Conservation (phyloP, 2,329 filamentous ascomycete species). For the Exophiala sp. region DNA sequence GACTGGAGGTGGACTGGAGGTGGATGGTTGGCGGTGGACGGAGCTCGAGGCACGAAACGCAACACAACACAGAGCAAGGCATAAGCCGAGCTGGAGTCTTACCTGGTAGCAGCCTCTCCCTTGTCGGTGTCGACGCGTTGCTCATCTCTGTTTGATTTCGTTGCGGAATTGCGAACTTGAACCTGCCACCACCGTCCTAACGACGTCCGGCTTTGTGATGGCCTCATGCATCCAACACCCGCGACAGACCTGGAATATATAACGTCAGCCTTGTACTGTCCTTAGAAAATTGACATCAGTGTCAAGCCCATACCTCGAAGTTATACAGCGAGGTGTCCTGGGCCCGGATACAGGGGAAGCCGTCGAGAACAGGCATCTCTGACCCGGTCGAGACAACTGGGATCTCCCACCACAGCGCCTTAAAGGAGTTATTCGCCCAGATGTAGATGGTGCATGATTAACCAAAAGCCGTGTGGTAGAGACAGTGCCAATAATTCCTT, state of each 20-base stretch:
- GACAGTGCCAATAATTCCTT: too few species aligned
- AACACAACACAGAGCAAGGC: not conserved
- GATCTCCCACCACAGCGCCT: not conserved
- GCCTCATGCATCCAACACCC: not conserved
- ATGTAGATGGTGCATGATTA: not conserved
- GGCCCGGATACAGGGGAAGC: not conserved
- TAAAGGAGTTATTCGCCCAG: too few species aligned
- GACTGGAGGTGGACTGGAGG: too few species aligned
- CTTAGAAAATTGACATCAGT: not conserved
- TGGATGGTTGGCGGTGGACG: too few species aligned
- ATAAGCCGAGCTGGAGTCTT: not conserved
- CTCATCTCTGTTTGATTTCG: not conserved
- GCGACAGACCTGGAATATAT: not conserved
- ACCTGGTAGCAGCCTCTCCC: not conserved
- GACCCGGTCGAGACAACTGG: not conserved
- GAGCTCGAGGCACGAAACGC: too few species aligned
- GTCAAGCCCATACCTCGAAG: not conserved
- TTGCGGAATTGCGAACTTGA: constrained; percentile 3
- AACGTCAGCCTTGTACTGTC: not conserved
- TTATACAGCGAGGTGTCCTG: not conserved
- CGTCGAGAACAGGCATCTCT: not conserved
- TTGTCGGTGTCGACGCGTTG: too few species aligned
- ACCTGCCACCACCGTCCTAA: not conserved
- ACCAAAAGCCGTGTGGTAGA: not conserved
- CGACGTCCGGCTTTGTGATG: not conserved